phyloP scores from a whole-genome alignment of 495 filamentous ascomycete genomes.

The Hypoxylon rickii region DNA sequence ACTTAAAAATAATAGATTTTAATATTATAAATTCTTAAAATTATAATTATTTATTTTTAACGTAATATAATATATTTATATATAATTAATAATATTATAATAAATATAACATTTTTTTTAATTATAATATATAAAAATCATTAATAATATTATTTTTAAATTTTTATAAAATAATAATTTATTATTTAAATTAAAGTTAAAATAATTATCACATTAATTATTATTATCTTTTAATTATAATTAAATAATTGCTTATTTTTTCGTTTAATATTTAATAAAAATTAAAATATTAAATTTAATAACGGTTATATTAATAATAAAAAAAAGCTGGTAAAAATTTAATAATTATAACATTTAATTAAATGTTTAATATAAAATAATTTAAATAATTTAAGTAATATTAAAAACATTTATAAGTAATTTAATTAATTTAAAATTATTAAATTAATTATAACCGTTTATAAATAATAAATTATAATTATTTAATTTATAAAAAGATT shows the following conservation, averaged over 20 bases:
- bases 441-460: not conserved
- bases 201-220: too few species aligned
- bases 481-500: not conserved
- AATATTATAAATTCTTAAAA: too few species aligned
- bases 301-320: not conserved
- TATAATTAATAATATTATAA: not conserved
- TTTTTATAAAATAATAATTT: not conserved
- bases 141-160: not conserved
- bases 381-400: not conserved
- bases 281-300: not conserved
- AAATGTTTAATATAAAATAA: not conserved
- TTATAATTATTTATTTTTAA: too few species aligned
- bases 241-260: too few species aligned
- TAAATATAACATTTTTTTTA: not conserved
- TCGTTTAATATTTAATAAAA: not conserved
- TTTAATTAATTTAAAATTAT: not conserved
- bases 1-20: too few species aligned
- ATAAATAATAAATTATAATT: not conserved
- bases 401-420: not conserved
- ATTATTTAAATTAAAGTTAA: not conserved
- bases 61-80: not conserved
- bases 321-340: not conserved
- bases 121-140: not conserved
- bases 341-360: not conserved
- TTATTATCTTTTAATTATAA: too few species aligned